Evolutionary conservation across 1,139 yeast species (phyloP), one percentile per base, ranked within the genome.

Genomic region (Debaryomyces singareniensis): DNA sequence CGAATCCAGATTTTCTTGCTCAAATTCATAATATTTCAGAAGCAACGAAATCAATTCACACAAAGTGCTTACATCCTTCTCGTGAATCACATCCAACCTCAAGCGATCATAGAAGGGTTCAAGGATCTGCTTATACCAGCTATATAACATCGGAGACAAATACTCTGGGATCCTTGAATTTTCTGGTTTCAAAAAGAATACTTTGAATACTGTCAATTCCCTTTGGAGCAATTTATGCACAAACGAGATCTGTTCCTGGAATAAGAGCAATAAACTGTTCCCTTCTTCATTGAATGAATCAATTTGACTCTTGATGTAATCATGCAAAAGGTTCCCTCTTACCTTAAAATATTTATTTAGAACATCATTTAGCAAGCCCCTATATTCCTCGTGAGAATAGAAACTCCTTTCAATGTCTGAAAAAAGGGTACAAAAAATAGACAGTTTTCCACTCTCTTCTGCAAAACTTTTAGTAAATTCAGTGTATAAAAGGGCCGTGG

Each of bases 81-180:
- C 96, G 35, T 79, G 69, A 24, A 87, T 63, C 2, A 85, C 72
- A 29, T 71, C 61, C 34, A 77, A 71, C 36, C 96, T 66, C 20
- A 85, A 53, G 2, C 66, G 55, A 41, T 84, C 93, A 45, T 86
- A 82, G 16, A 89, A 58, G 0, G 95, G 93, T 27, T 86, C 95
- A 26, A 85, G 61, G 4, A 83, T 44, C 18, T 63, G 67, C 26
- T 68, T 71, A 35, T 83, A 70, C 75, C 85, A 85, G 9, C 59
- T 57, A 37, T 68, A 61, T 11, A 42, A 35, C 3, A 31, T 31
- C 12, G 34, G 29, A 6, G 36, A 18, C 3, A 37, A 38, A 13
- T 25, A 31, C 5, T 23, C 13, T 2, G 31, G 34, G 28, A 28
- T 37, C 6, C 20, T 15, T 6, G 9, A 30, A 31, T 13, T 18